Conservation (phyloP, 495 filamentous ascomycete species). For the Cetradonia linearis region DNA sequence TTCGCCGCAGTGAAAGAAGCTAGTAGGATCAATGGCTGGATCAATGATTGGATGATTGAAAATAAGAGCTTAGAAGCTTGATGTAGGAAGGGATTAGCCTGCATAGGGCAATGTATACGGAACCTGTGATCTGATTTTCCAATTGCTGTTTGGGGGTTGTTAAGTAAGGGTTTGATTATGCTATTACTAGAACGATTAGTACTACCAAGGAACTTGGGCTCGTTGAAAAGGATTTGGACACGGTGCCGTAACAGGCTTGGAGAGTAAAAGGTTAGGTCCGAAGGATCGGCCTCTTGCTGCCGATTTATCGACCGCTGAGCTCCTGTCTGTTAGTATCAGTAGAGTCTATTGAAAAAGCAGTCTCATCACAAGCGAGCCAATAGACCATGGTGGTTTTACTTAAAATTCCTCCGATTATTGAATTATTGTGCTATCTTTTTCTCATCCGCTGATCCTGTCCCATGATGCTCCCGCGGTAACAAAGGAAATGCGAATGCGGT, state of each 20-base stretch:
- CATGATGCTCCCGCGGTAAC: conserved; percentile 15
- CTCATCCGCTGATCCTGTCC: conserved; percentile 7
- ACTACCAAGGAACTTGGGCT: conserved; percentile 1
- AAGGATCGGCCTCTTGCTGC: background rate
- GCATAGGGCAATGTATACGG: background rate
- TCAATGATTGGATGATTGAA: background rate
- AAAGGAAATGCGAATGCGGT: conserved; percentile 16
- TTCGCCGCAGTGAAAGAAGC: conserved; percentile 4
- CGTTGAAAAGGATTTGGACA: background rate
- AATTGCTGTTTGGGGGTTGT: background rate
- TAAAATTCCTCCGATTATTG: conserved; percentile 8
- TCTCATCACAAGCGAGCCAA: background rate
- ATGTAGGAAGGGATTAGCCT: background rate
- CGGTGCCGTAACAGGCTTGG: background rate
- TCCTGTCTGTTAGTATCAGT: background rate
- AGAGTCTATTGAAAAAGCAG: too few species aligned
- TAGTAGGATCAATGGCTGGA: background rate
- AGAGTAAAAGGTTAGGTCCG: background rate
- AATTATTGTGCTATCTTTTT: conserved; percentile 14
- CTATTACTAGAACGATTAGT: background rate
- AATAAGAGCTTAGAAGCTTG: background rate
- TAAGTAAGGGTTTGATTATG: background rate
- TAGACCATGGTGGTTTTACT: background rate
- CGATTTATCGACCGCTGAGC: background rate
- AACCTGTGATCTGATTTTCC: background rate